Conservation (phyloP, 2,329 filamentous ascomycete species). For the Pseudonectria foliicola region DNA sequence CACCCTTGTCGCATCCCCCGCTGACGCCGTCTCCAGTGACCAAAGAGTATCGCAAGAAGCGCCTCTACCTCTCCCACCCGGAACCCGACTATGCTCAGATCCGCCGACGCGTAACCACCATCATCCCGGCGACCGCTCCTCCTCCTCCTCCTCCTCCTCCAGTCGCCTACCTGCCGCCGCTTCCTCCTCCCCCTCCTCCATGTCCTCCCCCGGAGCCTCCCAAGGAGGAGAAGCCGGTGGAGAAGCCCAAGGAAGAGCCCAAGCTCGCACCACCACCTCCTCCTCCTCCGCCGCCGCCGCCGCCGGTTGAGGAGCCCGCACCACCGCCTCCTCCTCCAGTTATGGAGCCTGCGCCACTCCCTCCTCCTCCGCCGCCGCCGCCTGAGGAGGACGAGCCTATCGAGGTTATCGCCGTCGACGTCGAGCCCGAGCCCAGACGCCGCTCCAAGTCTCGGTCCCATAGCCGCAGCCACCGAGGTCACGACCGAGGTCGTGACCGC, state of each 20-base stretch:
- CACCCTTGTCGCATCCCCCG: slow-evolving; percentile 5
- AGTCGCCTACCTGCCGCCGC: slow-evolving; percentile 15
- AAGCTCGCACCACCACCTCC: slow-evolving; percentile 10
- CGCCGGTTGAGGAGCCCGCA: slow-evolving; percentile 15
- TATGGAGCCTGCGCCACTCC: slow-evolving; percentile 15
- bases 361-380: slow-evolving; percentile 15
- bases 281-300: slow-evolving; percentile 18
- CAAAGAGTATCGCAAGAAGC: slow-evolving; percentile 32
- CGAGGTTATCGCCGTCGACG: slow-evolving; percentile 33
- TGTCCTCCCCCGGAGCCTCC: slow-evolving; percentile 9
- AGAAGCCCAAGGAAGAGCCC: slow-evolving; percentile 7
- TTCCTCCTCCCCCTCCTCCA: slow-evolving; percentile 16
- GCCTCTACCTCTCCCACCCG: slow-evolving; percentile 35
- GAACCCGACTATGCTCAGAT: slow-evolving; percentile 31
- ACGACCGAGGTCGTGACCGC: slow-evolving; percentile 26
- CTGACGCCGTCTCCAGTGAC: slow-evolving; percentile 21
- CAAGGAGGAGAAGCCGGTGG: slow-evolving; percentile 3
- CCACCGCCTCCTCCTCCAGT: slow-evolving; percentile 14
- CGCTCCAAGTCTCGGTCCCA: slow-evolving; percentile 24
- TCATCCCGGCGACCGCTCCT: slow-evolving; percentile 29
- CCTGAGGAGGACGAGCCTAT: slow-evolving; percentile 24
- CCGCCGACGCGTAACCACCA: slow-evolving; percentile 30
- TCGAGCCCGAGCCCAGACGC: slow-evolving; percentile 23
- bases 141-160: slow-evolving; percentile 21
- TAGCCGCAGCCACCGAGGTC: slow-evolving; percentile 23